phyloP scores from a whole-genome alignment of 2,329 filamentous ascomycete genomes.

The Trichoderma oligosporum region DNA sequence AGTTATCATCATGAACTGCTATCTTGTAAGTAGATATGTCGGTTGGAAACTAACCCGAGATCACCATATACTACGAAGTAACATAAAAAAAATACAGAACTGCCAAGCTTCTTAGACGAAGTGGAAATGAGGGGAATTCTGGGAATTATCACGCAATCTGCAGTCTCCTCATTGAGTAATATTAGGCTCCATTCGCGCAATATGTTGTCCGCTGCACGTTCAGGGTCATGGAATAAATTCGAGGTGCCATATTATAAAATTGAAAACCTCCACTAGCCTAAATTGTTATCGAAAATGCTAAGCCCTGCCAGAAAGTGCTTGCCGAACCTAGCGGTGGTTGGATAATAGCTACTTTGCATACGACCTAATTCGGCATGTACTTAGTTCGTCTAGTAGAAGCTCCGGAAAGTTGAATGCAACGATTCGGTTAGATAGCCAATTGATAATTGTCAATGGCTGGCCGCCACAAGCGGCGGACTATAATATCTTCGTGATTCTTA shows the following conservation, averaged over 20 bases:
- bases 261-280: not conserved
- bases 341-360: too few species aligned
- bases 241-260: not conserved
- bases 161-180: slow-evolving; percentile 13
- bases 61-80: not conserved
- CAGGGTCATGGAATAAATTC: not conserved
- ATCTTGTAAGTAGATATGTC: not conserved
- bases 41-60: not conserved
- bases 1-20: not conserved
- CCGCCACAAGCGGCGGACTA: too few species aligned
- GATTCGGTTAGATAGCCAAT: too few species aligned
- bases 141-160: slow-evolving; percentile 1
- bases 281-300: too few species aligned
- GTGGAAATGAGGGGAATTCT: not conserved
- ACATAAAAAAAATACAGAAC: not conserved
- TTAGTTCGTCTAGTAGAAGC: not conserved
- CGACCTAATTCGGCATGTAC: not conserved
- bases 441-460: slow-evolving; percentile 5
- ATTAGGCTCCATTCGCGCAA: slow-evolving; percentile 3
- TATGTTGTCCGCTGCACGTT: not conserved
- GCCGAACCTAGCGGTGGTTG: not conserved
- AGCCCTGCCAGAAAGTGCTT: too few species aligned
- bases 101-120: not conserved
- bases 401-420: slow-evolving; percentile 26
- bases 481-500: too few species aligned